Conservation (phyloP, 1,284 basidiomycete species). For the Trichosporon faecale region DNA sequence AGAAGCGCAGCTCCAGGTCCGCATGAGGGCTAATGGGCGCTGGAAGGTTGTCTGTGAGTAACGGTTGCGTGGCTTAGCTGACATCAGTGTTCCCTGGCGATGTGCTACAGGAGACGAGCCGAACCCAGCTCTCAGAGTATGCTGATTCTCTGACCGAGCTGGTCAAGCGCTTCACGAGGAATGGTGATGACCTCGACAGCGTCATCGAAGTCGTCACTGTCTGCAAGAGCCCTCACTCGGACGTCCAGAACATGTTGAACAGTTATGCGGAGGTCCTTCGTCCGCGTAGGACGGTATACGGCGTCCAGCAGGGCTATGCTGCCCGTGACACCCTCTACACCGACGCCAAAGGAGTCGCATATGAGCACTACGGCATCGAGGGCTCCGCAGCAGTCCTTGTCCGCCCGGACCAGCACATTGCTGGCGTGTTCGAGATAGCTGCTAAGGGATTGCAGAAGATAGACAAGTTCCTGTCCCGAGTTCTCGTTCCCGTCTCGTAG, state of each 20-base stretch:
- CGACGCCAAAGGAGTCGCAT: not conserved
- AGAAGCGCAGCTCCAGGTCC: not conserved
- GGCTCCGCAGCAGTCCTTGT: not conserved
- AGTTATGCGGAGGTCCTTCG: not conserved
- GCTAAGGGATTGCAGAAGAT: not conserved
- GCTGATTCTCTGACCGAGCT: not conserved
- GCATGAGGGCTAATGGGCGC: not conserved
- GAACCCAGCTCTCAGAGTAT: not conserved
- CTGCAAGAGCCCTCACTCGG: not conserved
- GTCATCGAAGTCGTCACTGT: not conserved
- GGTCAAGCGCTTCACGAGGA: not conserved
- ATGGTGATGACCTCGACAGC: not conserved
- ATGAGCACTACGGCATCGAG: not conserved
- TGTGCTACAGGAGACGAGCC: not conserved
- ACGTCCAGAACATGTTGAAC: not conserved
- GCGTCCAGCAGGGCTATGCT: not conserved
- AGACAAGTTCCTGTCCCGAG: not conserved
- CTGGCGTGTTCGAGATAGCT: not conserved
- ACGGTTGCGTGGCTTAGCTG: not conserved
- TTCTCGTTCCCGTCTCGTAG: not conserved
- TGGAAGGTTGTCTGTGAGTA: slow-evolving; percentile 1
- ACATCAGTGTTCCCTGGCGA: slow-evolving; percentile 5
- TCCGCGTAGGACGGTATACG: not conserved
- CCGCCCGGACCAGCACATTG: not conserved
- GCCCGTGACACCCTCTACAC: not conserved